Base-by-base conservation (phyloP, 495 filamentous ascomycete genomes). In the Hyaloscypha finlandica region DNA sequence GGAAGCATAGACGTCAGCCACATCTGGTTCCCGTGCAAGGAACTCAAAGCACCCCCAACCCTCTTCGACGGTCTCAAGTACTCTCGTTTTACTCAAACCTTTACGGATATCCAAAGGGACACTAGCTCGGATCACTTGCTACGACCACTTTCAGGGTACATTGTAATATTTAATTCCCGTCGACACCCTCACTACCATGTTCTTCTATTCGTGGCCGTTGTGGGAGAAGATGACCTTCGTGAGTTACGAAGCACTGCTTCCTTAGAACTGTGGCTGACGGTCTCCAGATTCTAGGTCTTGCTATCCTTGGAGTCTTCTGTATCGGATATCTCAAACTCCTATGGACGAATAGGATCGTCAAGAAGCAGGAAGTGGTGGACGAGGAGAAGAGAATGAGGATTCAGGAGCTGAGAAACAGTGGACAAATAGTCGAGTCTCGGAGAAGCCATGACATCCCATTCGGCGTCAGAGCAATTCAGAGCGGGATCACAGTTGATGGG, bases 151-250 rank as follows among this genome's bases (percentile, higher is more conserved):
- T 6, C 42, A 4, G 4, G 9, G 9, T 4, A 6, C 8, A 48
- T 4, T 48, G 35, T 32, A 30, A 32, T 29, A 25, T 29, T 30
- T 53, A n/a, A 56, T 30, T 9, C 22, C 19, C 25, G 19, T 30
- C 53, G 19, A 56, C 42, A 19, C 42, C 4, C 42, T 22, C 12
- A 6, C 39, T 61, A 65, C n/a, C 53, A 74, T 73, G 42, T 97
- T 97, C 80, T 97, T 94, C 80, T 72, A 79, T 48, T 82, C 78
- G 45, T 97, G 93, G 94, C 75, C 83, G 68, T 77, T 95, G 72
- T 98, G 94, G 94, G 86, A 96, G 84, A 90, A 97, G 83, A 85
- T 97, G 87, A 89, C 85, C 68, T 89, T 97, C 79, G 94, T 97
- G 81, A 79, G 92, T 84, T 30, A 12, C 14, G 30, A n/a, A 25